Conservation (phyloP, 2,329 filamentous ascomycete genomes). For the Calonectria henricotiae region DNA sequence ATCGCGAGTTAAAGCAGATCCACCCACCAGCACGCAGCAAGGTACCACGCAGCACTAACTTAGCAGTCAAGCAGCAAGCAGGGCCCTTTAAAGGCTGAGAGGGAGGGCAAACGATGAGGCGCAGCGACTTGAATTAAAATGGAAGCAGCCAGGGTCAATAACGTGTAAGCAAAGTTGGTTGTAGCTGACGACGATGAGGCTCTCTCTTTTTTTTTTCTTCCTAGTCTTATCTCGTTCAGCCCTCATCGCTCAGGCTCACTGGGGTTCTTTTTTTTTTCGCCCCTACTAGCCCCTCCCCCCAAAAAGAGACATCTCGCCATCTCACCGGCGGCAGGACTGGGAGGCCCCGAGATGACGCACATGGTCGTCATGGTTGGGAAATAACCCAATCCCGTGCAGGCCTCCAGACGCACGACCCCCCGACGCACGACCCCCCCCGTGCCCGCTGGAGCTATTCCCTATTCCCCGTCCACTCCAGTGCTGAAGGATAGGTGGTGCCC, state of each 20-base stretch:
- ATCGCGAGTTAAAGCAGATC: constrained; percentile 27
- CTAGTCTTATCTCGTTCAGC: background rate
- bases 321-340: background rate
- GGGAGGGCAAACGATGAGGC: constrained; percentile 5
- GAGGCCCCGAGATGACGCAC: constrained; percentile 51
- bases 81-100: background rate
- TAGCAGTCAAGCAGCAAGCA: constrained; percentile 14
- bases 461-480: background rate
- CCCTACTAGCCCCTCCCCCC: constrained; percentile 35
- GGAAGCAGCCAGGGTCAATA: background rate
- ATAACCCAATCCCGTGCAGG: constrained; percentile 45
- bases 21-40: constrained; percentile 23
- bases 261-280: background rate
- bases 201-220: constrained; percentile 4
- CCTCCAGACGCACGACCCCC: constrained; percentile 7
- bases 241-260: constrained; percentile 9
- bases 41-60: constrained; percentile 13
- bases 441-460: background rate
- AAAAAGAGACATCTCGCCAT: constrained; percentile 12
- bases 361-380: constrained; percentile 55
- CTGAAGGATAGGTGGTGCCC: background rate
- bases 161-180: background rate
- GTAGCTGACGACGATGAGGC: constrained; percentile 23
- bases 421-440: background rate
- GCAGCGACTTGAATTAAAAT: background rate